phyloP scores from a whole-genome alignment of 106 monocot genomes.

The Narthecium ossifragum region DNA sequence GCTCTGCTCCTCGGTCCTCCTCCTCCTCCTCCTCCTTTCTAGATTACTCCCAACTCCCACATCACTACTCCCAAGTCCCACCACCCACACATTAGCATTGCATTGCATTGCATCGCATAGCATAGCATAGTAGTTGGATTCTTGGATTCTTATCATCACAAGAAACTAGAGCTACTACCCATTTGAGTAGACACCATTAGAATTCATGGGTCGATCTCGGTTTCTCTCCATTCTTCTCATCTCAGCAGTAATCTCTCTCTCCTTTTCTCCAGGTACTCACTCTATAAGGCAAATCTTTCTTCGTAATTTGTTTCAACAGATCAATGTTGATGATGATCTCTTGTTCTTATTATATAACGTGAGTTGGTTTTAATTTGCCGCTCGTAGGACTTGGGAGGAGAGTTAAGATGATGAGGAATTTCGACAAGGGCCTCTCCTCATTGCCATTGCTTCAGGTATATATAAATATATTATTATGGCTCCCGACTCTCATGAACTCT shows the following conservation, averaged over 20 bases:
- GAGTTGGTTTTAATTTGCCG: neutral
- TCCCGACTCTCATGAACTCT: neutral
- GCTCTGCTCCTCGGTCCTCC: no score
- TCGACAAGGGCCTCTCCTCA: neutral
- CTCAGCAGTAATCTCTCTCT: neutral
- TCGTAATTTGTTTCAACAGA: neutral
- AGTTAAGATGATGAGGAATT: conserved; percentile 5
- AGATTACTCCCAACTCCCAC: no score
- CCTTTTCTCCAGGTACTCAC: conserved; percentile 6
- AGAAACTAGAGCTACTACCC: no score
- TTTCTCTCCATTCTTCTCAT: conserved; percentile 3
- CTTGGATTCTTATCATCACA: no score
- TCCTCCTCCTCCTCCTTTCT: no score
- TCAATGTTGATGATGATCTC: no score
- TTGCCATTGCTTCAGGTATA: neutral
- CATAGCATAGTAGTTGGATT: no score
- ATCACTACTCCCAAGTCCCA: no score
- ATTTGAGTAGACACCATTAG: no score
- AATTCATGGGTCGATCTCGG: conserved; percentile 3
- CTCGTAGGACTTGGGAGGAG: conserved; percentile 12
- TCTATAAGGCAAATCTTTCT: neutral
- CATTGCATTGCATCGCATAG: no score
- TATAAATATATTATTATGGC: neutral
- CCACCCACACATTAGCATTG: no score
- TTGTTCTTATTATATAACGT: neutral